Evolutionary conservation across 129 eudicot genomes (phyloP).

Genomic region (Heracleum sosnowskyi): DNA sequence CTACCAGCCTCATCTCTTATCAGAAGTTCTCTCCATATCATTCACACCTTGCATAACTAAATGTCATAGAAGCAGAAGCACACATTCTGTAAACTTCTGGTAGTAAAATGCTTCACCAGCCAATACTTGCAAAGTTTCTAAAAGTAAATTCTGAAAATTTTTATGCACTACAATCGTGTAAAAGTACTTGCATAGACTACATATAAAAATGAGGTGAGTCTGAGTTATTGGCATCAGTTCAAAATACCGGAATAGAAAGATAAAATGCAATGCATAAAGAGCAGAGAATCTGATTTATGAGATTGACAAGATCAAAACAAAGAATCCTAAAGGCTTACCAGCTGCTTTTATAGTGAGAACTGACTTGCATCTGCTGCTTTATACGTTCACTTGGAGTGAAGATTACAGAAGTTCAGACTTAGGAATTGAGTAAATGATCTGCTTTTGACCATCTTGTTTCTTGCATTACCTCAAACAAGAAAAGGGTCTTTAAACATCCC

Average conservation of each 20-base stretch:
- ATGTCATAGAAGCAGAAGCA: not conserved
- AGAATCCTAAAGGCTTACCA: constrained; percentile 46
- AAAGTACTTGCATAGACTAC: not conserved
- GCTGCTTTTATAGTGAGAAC: constrained; percentile 70
- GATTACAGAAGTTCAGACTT: constrained; percentile 49
- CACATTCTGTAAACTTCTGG: not conserved
- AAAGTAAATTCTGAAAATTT: not conserved
- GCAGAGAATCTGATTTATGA: not conserved
- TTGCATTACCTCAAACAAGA: not conserved
- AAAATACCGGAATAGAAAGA: not conserved
- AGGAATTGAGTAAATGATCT: not conserved
- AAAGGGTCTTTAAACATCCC: not conserved
- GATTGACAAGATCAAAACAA: not conserved
- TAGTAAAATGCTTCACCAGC: not conserved
- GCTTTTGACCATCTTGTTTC: not conserved
- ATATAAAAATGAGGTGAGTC: not conserved
- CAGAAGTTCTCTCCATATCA: not conserved
- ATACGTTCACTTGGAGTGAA: constrained; percentile 95
- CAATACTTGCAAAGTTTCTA: not conserved
- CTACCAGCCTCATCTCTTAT: not conserved
- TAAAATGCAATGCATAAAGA: not conserved
- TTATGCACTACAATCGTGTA: not conserved
- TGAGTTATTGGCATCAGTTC: not conserved
- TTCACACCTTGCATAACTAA: no score
- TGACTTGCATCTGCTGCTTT: constrained; percentile 98